phyloP scores from a whole-genome alignment of 768 basidiomycete species.

The Coprinopsis cinerea region DNA sequence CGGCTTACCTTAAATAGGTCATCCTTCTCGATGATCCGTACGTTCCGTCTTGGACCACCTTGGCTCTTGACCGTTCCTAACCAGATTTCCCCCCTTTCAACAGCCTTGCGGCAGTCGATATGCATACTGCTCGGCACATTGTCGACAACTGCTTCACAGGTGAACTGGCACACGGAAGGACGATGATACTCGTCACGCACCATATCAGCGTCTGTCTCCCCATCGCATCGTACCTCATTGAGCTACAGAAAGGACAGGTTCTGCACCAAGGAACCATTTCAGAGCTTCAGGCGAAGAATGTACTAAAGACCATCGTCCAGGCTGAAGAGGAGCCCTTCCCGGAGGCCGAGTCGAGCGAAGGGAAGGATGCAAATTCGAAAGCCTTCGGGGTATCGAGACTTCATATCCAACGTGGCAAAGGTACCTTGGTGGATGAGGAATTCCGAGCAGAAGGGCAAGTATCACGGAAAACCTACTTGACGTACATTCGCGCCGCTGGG shows the following conservation, averaged over 20 bases:
- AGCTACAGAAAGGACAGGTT: conserved; percentile 46
- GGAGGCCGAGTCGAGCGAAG: conserved; percentile 16
- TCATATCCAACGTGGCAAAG: conserved; percentile 20
- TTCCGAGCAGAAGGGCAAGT: conserved; percentile 63
- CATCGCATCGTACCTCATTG: conserved; percentile 60
- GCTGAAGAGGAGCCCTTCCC: conserved; percentile 37
- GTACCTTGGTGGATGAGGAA: conserved; percentile 60
- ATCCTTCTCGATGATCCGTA: conserved; percentile 72
- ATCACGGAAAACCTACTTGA: conserved; percentile 50
- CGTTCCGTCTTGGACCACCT: conserved; percentile 23
- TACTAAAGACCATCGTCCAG: conserved; percentile 41
- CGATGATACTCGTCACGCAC: conserved; percentile 81
- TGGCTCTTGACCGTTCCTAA: neutral
- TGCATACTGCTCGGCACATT: conserved; percentile 71
- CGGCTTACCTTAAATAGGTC: conserved; percentile 14
- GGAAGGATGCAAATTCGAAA: conserved; percentile 14
- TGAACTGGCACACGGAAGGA: conserved; percentile 54
- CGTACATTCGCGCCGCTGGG: conserved; percentile 60
- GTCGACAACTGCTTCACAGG: conserved; percentile 60
- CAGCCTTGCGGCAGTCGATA: conserved; percentile 66
- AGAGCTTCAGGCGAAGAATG: conserved; percentile 37
- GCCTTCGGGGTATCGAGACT: conserved; percentile 8
- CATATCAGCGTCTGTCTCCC: conserved; percentile 71
- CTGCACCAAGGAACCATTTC: conserved; percentile 44
- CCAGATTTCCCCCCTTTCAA: conserved; percentile 16